Conservation (phyloP, 352 stramenopile genomes). For the Globisporangium spiculum region DNA sequence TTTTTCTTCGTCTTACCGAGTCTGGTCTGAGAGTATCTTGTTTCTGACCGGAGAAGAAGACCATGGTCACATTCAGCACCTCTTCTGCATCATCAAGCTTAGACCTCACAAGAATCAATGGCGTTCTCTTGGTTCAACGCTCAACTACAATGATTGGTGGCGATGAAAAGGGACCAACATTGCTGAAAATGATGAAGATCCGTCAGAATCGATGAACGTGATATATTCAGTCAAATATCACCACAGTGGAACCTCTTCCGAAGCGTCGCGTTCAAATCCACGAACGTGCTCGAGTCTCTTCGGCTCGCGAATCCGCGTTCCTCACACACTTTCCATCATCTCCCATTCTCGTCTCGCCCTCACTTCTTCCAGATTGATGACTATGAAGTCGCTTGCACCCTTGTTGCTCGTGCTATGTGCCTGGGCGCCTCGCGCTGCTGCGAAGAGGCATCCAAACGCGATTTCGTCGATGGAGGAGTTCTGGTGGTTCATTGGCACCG, state of each 20-base stretch:
- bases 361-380: background rate
- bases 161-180: background rate
- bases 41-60: background rate
- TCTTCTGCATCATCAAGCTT: background rate
- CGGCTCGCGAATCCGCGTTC: background rate
- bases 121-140: background rate
- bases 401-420: background rate
- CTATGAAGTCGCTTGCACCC: background rate
- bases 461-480: conserved; percentile 44
- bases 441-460: conserved; percentile 18
- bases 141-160: too few relatives aligned
- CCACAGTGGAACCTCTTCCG: background rate
- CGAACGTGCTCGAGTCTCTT: background rate
- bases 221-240: background rate
- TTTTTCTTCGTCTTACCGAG: background rate
- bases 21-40: background rate
- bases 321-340: background rate
- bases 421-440: background rate
- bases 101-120: background rate
- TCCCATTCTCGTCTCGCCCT: background rate
- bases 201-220: background rate
- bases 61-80: background rate
- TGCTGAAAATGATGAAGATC: background rate
- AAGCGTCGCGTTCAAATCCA: conserved; percentile 7
- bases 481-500: conserved; percentile 34